Conservation (phyloP, 169 alveolate genomes). For the Ichthyophthirius multifiliis region DNA sequence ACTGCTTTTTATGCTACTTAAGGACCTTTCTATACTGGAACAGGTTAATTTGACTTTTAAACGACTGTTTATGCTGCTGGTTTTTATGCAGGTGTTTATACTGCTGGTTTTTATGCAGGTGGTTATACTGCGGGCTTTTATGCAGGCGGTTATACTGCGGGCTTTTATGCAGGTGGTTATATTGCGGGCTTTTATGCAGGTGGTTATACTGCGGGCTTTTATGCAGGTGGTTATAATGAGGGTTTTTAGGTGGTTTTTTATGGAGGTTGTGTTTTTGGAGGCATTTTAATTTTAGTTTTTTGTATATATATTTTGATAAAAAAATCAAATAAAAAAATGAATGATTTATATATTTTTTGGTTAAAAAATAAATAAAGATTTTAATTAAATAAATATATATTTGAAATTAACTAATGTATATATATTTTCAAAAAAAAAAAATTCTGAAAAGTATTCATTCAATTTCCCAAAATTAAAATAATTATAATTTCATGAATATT, state of each 20-base stretch:
- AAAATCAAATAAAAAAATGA: no score
- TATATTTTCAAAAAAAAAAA: no score
- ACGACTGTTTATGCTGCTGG: not conserved
- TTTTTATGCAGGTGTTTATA: not conserved
- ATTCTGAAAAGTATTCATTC: no score
- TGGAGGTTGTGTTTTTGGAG: not conserved
- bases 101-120: not conserved
- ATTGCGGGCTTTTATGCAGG: not conserved
- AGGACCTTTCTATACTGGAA: not conserved
- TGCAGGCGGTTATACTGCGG: not conserved
- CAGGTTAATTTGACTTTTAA: not conserved
- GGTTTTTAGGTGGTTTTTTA: not conserved
- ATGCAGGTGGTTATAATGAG: not conserved
- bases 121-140: not conserved
- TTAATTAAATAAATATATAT: no score
- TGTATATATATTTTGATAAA: no score
- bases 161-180: not conserved
- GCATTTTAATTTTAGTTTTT: no score
- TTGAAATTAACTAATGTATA: no score
- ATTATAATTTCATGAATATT: no score
- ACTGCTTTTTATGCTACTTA: not conserved
- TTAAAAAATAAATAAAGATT: no score
- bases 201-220: not conserved
- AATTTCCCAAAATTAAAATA: no score
- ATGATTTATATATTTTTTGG: no score